Evolutionary conservation across 2,329 filamentous ascomycete genomes (phyloP), one percentile per base, ranked within the genome.

Genomic region (Plenodomus tracheiphilus): DNA sequence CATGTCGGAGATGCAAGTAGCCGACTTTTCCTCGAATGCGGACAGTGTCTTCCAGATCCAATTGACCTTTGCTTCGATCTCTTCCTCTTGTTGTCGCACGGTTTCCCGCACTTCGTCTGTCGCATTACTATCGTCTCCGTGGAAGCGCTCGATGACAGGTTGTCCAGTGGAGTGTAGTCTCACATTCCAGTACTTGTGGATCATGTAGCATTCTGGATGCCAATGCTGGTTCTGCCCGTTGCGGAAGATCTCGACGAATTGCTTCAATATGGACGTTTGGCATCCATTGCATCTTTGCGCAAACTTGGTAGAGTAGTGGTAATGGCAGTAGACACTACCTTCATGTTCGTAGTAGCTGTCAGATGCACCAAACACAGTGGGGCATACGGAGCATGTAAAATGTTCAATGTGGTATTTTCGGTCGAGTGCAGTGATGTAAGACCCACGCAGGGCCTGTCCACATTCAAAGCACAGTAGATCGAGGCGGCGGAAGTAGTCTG

Each of bases 131-230:
- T 82, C 79, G 18, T 61, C 58, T 21, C 49, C 58, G 20, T 64
- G 58, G 25, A 69, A 59, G 35, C 67, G 61, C 37, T 75, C 71
- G 5, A 69, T 58, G 36, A 70, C 62, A 19, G 73, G 71, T 35
- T 74, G 69, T 9, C 72, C 73, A 13, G 73, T 72, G 4, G 74
- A 72, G 53, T 77, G 75, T 32, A 99, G 79, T 43, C 94, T 86
- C 51, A 99, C 94, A 69, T 97, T 99, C 94, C 94, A 99, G 74
- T 97, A 99, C 68, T 99, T 99, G 77, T 99, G 94, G 55, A 99
- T 99, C 94, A 99, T 99, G 75, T 99, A 99, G 74, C 94, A 99
- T 74, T 99, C 94, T 2, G 94, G 94, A 70, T 99, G 94, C 94
- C 94, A 99, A 71, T 99, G 94, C 68, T 99, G 94, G 69, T 97